A percentile compares a stretch with the other conserved stretches of the same genome.
Evolutionary conservation across 805 yeast genomes (phyloP).

Genomic region (Schizosaccharomyces pombe): DNA sequence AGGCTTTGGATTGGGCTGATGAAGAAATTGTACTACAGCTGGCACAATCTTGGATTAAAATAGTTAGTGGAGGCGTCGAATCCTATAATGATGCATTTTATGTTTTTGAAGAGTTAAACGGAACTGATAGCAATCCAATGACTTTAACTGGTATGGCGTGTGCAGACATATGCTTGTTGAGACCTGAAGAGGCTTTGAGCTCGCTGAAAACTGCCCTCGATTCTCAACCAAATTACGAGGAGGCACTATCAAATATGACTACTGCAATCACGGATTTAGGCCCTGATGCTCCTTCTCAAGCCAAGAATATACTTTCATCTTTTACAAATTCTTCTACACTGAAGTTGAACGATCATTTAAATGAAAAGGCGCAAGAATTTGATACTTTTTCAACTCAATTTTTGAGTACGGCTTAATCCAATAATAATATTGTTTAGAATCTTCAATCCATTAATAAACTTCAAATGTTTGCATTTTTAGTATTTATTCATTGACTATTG

Average conservation of each 20-base stretch:
- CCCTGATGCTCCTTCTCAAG: not conserved
- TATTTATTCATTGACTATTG: no score
- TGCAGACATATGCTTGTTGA: not conserved
- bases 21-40: not conserved
- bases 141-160: not conserved
- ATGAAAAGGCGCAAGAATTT: not conserved
- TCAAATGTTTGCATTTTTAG: no score
- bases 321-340: no score
- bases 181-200: not conserved
- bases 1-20: conserved; percentile 7
- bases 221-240: not conserved
- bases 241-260: not conserved
- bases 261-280: not conserved
- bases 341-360: no score
- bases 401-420: no score
- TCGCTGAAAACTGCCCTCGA: not conserved
- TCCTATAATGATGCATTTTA: not conserved
- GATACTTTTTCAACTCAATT: not conserved
- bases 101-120: not conserved
- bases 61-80: not conserved
- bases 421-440: no score
- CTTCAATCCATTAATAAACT: no score
- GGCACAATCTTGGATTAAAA: conserved; percentile 2
- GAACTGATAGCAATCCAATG: not conserved
- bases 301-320: no score